A percentile compares a stretch with the other conserved stretches of the same genome.
Evolutionary conservation across 2,329 filamentous ascomycete genomes (phyloP).

Genomic region (Myriangium duriaei): DNA sequence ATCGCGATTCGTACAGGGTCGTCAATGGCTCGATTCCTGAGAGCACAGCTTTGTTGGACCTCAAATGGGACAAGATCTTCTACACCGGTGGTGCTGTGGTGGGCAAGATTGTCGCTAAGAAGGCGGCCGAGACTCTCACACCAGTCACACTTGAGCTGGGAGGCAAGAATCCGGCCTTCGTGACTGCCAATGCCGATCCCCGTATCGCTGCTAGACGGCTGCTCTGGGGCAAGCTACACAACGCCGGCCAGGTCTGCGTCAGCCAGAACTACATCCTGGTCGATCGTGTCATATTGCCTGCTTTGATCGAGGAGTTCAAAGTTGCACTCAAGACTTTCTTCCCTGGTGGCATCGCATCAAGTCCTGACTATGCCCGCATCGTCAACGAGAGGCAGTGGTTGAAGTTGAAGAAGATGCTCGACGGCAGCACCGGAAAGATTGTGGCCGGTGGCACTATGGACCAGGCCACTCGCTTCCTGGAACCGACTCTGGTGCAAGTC

Average conservation of each 20-base stretch:
- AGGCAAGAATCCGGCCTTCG: constrained; percentile 80
- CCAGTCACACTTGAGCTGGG: constrained; percentile 84
- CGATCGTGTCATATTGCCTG: constrained; percentile 57
- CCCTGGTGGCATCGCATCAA: constrained; percentile 67
- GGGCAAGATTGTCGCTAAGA: constrained; percentile 46
- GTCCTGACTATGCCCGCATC: constrained; percentile 66
- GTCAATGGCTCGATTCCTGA: constrained; percentile 74
- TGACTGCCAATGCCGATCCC: constrained; percentile 72
- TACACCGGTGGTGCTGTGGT: constrained; percentile 76
- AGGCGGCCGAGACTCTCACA: constrained; percentile 48
- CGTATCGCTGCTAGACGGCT: constrained; percentile 70
- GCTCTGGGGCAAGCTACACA: constrained; percentile 77
- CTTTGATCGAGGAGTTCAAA: constrained; percentile 64
- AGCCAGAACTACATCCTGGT: constrained; percentile 87
- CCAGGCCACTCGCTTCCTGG: constrained; percentile 68
- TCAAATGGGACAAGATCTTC: constrained; percentile 97
- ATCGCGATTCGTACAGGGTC: constrained; percentile 61
- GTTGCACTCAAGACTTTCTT: constrained; percentile 64
- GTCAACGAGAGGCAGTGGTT: constrained; percentile 69
- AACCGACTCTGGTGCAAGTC: constrained; percentile 84
- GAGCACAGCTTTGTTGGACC: constrained; percentile 66
- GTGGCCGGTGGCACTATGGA: constrained; percentile 78
- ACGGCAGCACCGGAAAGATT: constrained; percentile 69
- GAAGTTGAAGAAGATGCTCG: constrained; percentile 84
- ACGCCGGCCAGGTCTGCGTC: constrained; percentile 84